Evolutionary conservation across 2,329 filamentous ascomycete species (phyloP).

Genomic region (Mycocentrospora acerina): DNA sequence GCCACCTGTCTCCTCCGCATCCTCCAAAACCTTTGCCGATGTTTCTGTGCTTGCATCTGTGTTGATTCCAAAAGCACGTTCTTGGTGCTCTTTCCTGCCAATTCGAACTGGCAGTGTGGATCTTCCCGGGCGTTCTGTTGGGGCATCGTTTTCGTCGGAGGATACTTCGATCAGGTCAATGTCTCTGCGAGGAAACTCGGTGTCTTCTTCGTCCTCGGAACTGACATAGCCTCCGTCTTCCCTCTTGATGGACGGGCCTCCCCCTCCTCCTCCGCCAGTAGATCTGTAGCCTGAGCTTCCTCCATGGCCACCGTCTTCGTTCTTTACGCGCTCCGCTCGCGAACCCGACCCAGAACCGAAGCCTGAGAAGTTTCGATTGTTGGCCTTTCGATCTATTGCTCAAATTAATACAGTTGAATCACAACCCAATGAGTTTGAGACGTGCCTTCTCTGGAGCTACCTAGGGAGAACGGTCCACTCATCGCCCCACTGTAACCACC

Average conservation of each 20-base stretch:
- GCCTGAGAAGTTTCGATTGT: slow-evolving; percentile 21
- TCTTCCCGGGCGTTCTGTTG: slow-evolving; percentile 20
- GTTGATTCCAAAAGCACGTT: slow-evolving; percentile 56
- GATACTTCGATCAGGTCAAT: slow-evolving; percentile 63
- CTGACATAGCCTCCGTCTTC: slow-evolving; percentile 47
- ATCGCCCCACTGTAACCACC: slow-evolving; percentile 47
- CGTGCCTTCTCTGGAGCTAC: slow-evolving; percentile 30
- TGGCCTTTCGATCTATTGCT: slow-evolving; percentile 23
- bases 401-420: slow-evolving; percentile 5
- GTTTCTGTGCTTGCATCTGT: slow-evolving; percentile 54
- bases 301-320: slow-evolving; percentile 28
- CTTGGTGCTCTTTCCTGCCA: slow-evolving; percentile 57
- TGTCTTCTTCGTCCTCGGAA: slow-evolving; percentile 54
- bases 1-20: slow-evolving; percentile 36
- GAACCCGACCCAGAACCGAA: slow-evolving; percentile 33
- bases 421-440: background rate
- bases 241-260: slow-evolving; percentile 21
- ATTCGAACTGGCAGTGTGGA: slow-evolving; percentile 54
- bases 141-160: slow-evolving; percentile 52
- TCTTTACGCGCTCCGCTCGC: slow-evolving; percentile 33
- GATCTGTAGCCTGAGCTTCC: slow-evolving; percentile 17
- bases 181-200: slow-evolving; percentile 48
- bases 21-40: slow-evolving; percentile 43
- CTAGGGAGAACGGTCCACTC: slow-evolving; percentile 47
- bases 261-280: slow-evolving; percentile 13